These are phyloP conservation scores for Sclerotinia borealis DNA, from an alignment of 2,329 filamentous ascomycete genomes.

Conservation along the genomic window DNA sequence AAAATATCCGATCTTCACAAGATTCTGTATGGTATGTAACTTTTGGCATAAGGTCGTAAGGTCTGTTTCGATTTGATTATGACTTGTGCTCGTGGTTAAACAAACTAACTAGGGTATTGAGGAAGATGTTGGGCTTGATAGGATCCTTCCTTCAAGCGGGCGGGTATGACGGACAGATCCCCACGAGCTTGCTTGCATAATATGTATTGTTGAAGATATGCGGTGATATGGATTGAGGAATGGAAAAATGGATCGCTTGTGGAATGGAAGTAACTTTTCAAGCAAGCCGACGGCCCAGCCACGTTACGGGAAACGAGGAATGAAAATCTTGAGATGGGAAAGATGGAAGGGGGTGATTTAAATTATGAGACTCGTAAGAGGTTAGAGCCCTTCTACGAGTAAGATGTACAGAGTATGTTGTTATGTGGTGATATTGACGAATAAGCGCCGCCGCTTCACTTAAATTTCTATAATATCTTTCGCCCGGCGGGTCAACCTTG, in stretches of 20 bases:
- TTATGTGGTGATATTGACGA: slow-evolving; percentile 8
- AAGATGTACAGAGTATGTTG: too few relatives aligned
- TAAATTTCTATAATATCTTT: neutral
- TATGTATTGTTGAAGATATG: slow-evolving; percentile 8
- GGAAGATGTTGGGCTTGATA: neutral
- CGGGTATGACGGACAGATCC: slow-evolving; percentile 14
- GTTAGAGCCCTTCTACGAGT: too few relatives aligned
- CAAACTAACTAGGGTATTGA: neutral
- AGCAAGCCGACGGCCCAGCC: slow-evolving; percentile 3
- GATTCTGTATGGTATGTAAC: neutral
- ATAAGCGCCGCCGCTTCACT: slow-evolving; percentile 11
- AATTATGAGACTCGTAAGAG: neutral
- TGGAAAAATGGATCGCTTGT: neutral
- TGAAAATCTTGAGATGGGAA: neutral
- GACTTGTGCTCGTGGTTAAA: slow-evolving; percentile 3
- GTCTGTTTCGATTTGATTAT: neutral
- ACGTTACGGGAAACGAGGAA: neutral
- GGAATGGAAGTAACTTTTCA: neutral
- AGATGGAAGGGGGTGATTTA: neutral
- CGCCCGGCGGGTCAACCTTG: neutral
- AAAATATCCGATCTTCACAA: neutral
- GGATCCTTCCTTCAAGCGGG: slow-evolving; percentile 5
- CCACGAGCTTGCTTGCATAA: slow-evolving; percentile 13
- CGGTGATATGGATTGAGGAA: neutral
- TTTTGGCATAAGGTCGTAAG: neutral